A percentile compares a stretch with the other conserved stretches of the same genome.
phyloP scores from a whole-genome alignment of 1,284 basidiomycete species.

The Anthracocystis setariae region DNA sequence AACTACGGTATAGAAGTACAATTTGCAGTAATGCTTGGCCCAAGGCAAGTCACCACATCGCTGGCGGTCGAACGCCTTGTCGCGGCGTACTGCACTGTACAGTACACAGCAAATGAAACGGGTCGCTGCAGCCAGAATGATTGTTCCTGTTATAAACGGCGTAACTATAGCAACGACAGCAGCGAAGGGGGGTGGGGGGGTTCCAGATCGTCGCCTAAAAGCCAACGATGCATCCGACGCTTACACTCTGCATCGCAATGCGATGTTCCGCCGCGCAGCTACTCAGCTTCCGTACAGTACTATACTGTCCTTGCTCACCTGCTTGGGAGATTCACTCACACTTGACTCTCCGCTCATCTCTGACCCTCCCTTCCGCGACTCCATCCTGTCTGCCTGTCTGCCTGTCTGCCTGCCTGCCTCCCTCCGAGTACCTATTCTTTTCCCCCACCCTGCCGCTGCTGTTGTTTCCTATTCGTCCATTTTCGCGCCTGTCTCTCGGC shows the following conservation, averaged over 20 bases:
- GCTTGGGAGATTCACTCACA: not conserved
- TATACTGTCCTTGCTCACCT: constrained; percentile 1
- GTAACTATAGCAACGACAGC: not conserved
- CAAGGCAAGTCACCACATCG: too few species aligned
- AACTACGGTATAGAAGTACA: too few species aligned
- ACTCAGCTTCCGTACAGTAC: too few species aligned
- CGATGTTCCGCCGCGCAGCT: not conserved
- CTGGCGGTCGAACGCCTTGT: too few species aligned
- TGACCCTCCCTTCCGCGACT: constrained; percentile 5
- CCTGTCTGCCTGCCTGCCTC: not conserved
- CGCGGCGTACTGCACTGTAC: too few species aligned
- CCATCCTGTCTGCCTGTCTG: constrained; percentile 5
- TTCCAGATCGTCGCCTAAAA: constrained; percentile 1
- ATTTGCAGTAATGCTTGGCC: too few species aligned
- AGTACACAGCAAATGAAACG: too few species aligned
- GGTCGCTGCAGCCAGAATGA: too few species aligned
- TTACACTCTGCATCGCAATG: not conserved
- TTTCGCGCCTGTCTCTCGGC: constrained; percentile 24
- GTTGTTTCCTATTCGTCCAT: constrained; percentile 22
- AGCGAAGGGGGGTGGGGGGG: not conserved
- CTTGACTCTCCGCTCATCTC: not conserved
- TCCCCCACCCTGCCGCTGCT: not conserved
- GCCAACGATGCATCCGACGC: too few species aligned
- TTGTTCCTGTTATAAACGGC: too few species aligned
- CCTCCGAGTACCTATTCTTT: constrained; percentile 1